Base-by-base conservation (phyloP, 1,139 yeast species). In the Lodderomyces pseudojiufengensis region DNA sequence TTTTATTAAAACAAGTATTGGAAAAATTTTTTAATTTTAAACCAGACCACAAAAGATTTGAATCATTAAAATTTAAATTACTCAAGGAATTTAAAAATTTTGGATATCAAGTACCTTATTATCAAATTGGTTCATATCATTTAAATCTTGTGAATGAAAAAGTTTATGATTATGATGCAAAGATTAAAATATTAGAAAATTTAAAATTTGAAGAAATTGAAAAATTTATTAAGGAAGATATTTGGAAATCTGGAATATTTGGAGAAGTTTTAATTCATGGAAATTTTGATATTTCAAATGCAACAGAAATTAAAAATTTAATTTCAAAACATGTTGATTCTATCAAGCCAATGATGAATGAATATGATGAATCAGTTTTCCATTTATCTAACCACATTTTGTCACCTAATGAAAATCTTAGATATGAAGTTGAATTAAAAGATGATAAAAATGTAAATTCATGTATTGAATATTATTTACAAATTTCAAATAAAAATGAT, bases 371-470 rank as follows among this genome's bases (percentile, higher is more conserved):
- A 15, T 35, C 57, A 12, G 32, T 33, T 2, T 50, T 57, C 15
- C 54, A 53, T 30, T 50, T 62, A 32, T 55, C 52, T 35, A 59
- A 63, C 42, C 52, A 70, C 42, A 50, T 70, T 26, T 55, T 84
- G 26, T 73, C 77, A 16, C 52, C 55, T 4, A 67, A 68, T 4
- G 60, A 65, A 15, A 55, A 61, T 5, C 66, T 61, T 35, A 69
- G 80, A 43, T 82, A 66, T 48, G 80, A 80, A 38, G 59, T 72
- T 13, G 48, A 55, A 0, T 61, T 83, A 33, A 73, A 70, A 31
- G 97, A 92, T 55, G 66, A 73, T 5, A 68, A 80, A 38, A 87
- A 92, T 54, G 72, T 84, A 40, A 92, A 92, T 54, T 84, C 95
- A 0, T 85, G 95, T 56, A 77, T 90, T 47, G 95, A 86, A 48